Evolutionary conservation across 2,329 filamentous ascomycete genomes (phyloP), one percentile per base, ranked within the genome.

Genomic region (Sclerotinia glacialis): DNA sequence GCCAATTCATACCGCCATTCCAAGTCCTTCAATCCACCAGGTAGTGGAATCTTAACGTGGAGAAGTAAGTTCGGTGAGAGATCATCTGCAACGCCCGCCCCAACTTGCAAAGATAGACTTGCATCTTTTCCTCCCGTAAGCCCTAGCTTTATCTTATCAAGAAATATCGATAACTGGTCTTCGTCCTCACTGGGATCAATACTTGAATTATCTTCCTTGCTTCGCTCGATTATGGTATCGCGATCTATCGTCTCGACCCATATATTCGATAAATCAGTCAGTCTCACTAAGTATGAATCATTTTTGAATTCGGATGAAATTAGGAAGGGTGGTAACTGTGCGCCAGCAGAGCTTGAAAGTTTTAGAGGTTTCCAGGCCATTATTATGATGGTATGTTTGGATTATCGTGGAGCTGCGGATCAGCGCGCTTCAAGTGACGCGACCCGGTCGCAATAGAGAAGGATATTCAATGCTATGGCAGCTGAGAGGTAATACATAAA

Each of bases 221-320:
- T 89, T 67, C 89, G 85, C 67, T 82, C 79, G 65, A 87, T 82
- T 66, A 94, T 89, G 14, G 80, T 81, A n/a, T 80, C 81, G 28
- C 85, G 80, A 66, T 86, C 83, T 28, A 93, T 78, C 11, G 77
- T 81, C 77, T 93, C 90, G 34, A 80, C 78, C 91, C 91, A 95
- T n/a, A 93, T 79, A 70, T 87, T 84, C 74, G 84, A 87, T 67
- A 93, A 81, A 74, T 94, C 91, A 2, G 89, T 92, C 49, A 94
- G 75, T 67, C 85, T 82, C 37, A 93, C 76, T 2, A 79, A 82
- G 78, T 93, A 93, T 14, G 85, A 83, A 16, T 82, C 77, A 21
- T 79, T 62, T 6, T 79, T 79, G 72, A 89, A 86, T 37, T 77
- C 74, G 26, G 84, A 80, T 68, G 89, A 89, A 53, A 90, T 80